A percentile compares a stretch with the other conserved stretches of the same genome.
Evolutionary conservation across 2,329 filamentous ascomycete genomes (phyloP).

Genomic region (Penicillium sp.): DNA sequence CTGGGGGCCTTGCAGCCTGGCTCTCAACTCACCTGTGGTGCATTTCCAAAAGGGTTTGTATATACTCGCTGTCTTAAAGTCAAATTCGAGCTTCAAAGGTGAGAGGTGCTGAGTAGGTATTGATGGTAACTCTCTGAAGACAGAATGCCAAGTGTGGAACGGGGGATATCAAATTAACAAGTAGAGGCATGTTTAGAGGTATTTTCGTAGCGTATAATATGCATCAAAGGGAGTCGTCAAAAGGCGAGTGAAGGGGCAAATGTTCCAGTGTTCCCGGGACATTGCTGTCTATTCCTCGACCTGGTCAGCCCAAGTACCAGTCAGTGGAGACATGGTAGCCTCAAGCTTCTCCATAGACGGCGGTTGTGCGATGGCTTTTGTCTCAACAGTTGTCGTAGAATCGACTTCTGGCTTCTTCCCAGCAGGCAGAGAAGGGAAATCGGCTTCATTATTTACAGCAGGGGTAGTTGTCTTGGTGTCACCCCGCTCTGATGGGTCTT

Average conservation of each 20-base stretch:
- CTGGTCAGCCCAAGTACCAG: constrained; percentile 38
- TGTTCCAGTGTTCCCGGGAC: neutral
- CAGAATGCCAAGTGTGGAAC: too few species aligned
- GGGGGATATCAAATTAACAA: constrained; percentile 2
- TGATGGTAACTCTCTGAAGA: neutral
- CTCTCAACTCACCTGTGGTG: too few species aligned
- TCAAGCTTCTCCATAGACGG: constrained; percentile 27
- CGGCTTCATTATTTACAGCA: constrained; percentile 32
- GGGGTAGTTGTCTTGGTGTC: constrained; percentile 23
- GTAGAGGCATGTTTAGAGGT: neutral
- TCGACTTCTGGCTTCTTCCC: constrained; percentile 24
- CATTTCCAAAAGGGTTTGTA: too few species aligned
- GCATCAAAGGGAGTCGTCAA: constrained; percentile 6
- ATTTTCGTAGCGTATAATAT: neutral
- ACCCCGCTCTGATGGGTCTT: constrained; percentile 18
- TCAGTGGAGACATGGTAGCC: constrained; percentile 30
- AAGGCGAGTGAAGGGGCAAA: neutral
- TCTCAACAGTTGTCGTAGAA: constrained; percentile 4
- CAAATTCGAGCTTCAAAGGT: neutral
- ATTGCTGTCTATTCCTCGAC: constrained; percentile 25
- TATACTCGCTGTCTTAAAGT: too few species aligned
- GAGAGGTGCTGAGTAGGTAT: neutral
- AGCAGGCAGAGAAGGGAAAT: constrained; percentile 40
- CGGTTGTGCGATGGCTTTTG: constrained; percentile 7
- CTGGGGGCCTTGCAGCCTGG: too few species aligned